A percentile compares a stretch with the other conserved stretches of the same genome.
phyloP scores from a whole-genome alignment of 495 filamentous ascomycete species.

The Penicillium flavigenum region DNA sequence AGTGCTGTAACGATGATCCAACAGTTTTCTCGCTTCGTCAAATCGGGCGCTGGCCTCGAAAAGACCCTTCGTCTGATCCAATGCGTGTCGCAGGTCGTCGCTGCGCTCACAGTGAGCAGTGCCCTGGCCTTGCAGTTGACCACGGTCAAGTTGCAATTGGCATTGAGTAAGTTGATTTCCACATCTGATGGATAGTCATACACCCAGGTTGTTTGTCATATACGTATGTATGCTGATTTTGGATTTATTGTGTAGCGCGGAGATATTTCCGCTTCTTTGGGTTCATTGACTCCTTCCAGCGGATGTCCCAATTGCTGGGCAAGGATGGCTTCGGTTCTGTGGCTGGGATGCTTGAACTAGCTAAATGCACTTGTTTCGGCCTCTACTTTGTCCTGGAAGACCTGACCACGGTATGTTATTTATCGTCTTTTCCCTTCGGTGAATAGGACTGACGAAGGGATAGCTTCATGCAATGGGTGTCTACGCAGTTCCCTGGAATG shows the following conservation, averaged over 20 bases:
- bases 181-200: not conserved
- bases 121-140: constrained; percentile 27
- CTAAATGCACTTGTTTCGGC: constrained; percentile 40
- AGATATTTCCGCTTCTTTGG: constrained; percentile 63
- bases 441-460: constrained; percentile 11
- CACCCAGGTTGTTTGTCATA: not conserved
- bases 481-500: constrained; percentile 33
- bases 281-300: constrained; percentile 59
- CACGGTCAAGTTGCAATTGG: constrained; percentile 36
- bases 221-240: constrained; percentile 13
- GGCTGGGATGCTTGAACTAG: constrained; percentile 30
- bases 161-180: constrained; percentile 28
- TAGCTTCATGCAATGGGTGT: constrained; percentile 52
- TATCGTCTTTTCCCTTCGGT: not conserved
- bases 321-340: constrained; percentile 21
- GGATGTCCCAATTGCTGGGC: constrained; percentile 38
- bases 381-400: constrained; percentile 43
- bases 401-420: constrained; percentile 38
- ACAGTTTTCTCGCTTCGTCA: constrained; percentile 40
- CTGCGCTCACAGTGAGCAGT: constrained; percentile 35
- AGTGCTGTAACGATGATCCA: constrained; percentile 17
- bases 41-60: constrained; percentile 52
- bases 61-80: constrained; percentile 63
- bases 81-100: constrained; percentile 49
- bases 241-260: constrained; percentile 31